Base-by-base conservation (phyloP, 2,329 filamentous ascomycete genomes). In the Elsinoe australis region DNA sequence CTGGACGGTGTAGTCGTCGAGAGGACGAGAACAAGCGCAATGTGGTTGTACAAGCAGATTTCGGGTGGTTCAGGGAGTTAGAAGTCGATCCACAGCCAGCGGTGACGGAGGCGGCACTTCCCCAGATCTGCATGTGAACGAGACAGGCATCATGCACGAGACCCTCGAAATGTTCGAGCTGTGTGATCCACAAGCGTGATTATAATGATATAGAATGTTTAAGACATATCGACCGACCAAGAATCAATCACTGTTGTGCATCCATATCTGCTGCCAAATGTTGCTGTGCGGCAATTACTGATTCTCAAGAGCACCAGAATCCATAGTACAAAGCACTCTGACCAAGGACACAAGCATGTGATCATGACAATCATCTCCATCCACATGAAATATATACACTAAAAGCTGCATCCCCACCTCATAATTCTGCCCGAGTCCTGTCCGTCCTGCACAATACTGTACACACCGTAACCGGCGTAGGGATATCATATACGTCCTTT, bases 161-260 rank as follows among this genome's bases (percentile, higher is more conserved):
- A 44, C 39, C 15, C 39, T 44, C 39, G 39, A 31, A 26, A 22
- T 44, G 39, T 44, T 44, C 26, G 24, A 29, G 26, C n/a, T n/a
- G n/a, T n/a, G n/a, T n/a, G n/a, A n/a, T n/a, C n/a, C n/a, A n/a
- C n/a, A n/a, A n/a, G n/a, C n/a, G n/a, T n/a, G n/a, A n/a, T n/a
- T n/a, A n/a, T n/a, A n/a, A n/a, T n/a, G n/a, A n/a, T n/a, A n/a
- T n/a, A n/a, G n/a, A n/a, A n/a, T n/a, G n/a, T n/a, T n/a, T n/a
- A n/a, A n/a, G n/a, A n/a, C n/a, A n/a, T n/a, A n/a, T n/a, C n/a
- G n/a, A n/a, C n/a, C n/a, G n/a, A n/a, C n/a, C n/a, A n/a, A n/a
- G n/a, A n/a, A n/a, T n/a, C n/a, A n/a, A n/a, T n/a, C n/a, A n/a
- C n/a, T n/a, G n/a, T n/a, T n/a, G n/a, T n/a, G n/a, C n/a, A n/a